phyloP scores from a whole-genome alignment of 805 yeast species.

The Barnettozyma wickerhamii region DNA sequence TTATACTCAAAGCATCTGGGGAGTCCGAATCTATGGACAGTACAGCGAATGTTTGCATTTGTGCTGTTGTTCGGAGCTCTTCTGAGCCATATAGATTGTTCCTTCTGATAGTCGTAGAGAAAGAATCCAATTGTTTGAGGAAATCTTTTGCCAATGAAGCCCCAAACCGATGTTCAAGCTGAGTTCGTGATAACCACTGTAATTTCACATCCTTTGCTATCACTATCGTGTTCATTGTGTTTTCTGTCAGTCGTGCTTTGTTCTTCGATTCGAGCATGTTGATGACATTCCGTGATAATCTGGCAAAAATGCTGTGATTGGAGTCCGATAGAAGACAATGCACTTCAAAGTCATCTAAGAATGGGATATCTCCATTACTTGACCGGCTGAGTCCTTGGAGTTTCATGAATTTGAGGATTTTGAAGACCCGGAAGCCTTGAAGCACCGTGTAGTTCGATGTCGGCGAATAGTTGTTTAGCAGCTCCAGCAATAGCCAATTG shows the following conservation, averaged over 20 bases:
- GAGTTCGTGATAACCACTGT: neutral
- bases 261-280: neutral
- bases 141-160: neutral
- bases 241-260: constrained; percentile 4
- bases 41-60: constrained; percentile 4
- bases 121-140: neutral
- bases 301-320: constrained; percentile 4
- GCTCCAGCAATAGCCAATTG: constrained; percentile 2
- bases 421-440: constrained; percentile 2
- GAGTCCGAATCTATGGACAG: neutral
- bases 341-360: neutral
- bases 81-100: neutral
- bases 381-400: neutral
- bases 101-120: neutral
- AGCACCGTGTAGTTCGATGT: neutral
- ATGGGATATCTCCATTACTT: neutral
- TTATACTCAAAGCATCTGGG: neutral
- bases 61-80: too few species aligned
- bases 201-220: constrained; percentile 1
- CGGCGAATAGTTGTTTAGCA: neutral
- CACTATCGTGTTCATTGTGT: constrained; percentile 6
- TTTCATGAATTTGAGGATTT: constrained; percentile 6
- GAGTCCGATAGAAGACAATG: constrained; percentile 7
- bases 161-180: neutral
- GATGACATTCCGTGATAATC: neutral